Percentiles rank a stretch among this genome's conserved stretches.
These are phyloP conservation scores for Fusarium piperis DNA, from an alignment of 2,329 filamentous ascomycete species.

Conservation along the genomic window DNA sequence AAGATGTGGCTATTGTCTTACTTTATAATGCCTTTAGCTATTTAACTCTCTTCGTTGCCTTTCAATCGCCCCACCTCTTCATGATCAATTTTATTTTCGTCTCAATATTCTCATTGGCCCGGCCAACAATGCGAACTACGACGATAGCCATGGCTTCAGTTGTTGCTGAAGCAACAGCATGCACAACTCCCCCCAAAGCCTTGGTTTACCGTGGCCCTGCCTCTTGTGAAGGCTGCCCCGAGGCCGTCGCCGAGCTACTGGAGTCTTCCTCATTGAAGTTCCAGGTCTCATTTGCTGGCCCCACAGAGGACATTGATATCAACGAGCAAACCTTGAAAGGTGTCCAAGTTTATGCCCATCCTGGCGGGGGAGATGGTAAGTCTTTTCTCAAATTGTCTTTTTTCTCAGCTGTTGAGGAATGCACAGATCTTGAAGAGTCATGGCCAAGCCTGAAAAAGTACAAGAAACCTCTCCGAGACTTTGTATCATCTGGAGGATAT, in stretches of 20 bases:
- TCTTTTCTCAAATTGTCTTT: background rate
- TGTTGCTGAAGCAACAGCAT: background rate
- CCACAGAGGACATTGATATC: constrained; percentile 24
- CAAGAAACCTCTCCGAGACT: constrained; percentile 20
- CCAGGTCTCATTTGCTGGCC: constrained; percentile 27
- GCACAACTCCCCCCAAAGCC: constrained; percentile 4
- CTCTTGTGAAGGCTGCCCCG: constrained; percentile 28
- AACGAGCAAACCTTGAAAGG: constrained; percentile 13
- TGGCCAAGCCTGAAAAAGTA: constrained; percentile 25
- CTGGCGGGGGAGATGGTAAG: constrained; percentile 22
- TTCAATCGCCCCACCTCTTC: background rate
- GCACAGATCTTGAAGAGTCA: constrained; percentile 24
- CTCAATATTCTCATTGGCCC: background rate
- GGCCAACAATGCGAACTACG: background rate
- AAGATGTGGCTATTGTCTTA: background rate
- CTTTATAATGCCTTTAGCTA: background rate
- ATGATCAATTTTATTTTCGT: background rate
- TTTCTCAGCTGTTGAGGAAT: background rate
- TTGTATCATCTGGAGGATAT: constrained; percentile 34
- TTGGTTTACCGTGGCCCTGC: constrained; percentile 38
- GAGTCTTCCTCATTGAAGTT: constrained; percentile 33
- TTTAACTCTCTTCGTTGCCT: background rate
- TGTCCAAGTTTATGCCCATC: constrained; percentile 26
- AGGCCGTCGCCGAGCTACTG: constrained; percentile 29
- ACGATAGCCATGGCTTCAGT: background rate